A percentile compares a stretch with the other conserved stretches of the same genome.
Evolutionary conservation across 768 basidiomycete genomes (phyloP).

Genomic region (Boletellus ananas): DNA sequence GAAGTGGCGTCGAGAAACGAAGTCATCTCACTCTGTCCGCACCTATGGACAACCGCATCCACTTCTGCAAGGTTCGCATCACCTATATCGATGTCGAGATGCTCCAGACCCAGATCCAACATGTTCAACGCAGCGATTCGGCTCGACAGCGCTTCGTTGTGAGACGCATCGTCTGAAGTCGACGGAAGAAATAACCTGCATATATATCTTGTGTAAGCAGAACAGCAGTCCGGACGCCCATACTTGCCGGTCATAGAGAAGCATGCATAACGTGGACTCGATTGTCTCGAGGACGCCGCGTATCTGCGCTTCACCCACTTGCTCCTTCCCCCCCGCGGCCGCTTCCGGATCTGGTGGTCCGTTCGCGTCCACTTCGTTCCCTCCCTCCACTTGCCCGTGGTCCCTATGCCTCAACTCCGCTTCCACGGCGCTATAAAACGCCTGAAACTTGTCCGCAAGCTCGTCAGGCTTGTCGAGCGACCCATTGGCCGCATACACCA

Average conservation of each 20-base stretch:
- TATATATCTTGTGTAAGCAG: not conserved
- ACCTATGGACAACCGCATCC: constrained; percentile 60
- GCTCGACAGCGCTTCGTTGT: constrained; percentile 86
- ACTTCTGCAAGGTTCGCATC: constrained; percentile 44
- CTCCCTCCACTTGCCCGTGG: constrained; percentile 8
- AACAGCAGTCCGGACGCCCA: not conserved
- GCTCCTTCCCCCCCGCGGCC: constrained; percentile 19
- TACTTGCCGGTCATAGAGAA: constrained; percentile 80
- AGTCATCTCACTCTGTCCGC: constrained; percentile 69
- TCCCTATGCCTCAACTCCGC: constrained; percentile 48
- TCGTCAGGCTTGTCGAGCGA: constrained; percentile 48
- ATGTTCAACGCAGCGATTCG: constrained; percentile 90
- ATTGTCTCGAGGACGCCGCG: constrained; percentile 66
- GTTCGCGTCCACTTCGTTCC: constrained; percentile 3
- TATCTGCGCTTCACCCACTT: constrained; percentile 42
- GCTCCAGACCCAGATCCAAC: constrained; percentile 82
- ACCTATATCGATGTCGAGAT: constrained; percentile 83
- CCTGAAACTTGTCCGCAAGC: constrained; percentile 54
- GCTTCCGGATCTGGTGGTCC: constrained; percentile 14
- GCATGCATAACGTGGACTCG: constrained; percentile 63
- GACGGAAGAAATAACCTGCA: constrained; percentile 74
- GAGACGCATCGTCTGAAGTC: constrained; percentile 71
- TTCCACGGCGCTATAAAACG: constrained; percentile 65
- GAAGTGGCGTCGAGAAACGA: constrained; percentile 9
- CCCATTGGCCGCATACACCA: constrained; percentile 39